phyloP scores from a whole-genome alignment of 805 yeast species.

The Wickerhamiella domercqiae region DNA sequence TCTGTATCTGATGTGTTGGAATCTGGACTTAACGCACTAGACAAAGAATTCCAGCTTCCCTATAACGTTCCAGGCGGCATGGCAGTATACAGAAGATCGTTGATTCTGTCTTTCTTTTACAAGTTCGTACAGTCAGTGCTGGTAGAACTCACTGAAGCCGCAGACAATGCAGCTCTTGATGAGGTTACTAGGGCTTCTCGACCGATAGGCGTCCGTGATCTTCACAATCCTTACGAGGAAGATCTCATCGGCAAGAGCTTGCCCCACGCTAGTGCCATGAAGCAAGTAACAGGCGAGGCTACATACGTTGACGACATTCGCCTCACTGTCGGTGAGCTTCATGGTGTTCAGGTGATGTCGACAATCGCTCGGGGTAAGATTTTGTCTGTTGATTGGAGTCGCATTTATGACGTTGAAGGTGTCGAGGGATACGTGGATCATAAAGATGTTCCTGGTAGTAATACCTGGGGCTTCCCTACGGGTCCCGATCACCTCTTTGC shows the following conservation, averaged over 20 bases:
- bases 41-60: conserved; percentile 27
- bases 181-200: conserved; percentile 25
- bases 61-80: conserved; percentile 36
- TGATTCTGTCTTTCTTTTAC: conserved; percentile 32
- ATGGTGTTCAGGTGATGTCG: conserved; percentile 32
- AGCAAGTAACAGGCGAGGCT: conserved; percentile 36
- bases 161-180: conserved; percentile 21
- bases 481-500: conserved; percentile 33
- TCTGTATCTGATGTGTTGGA: conserved; percentile 8
- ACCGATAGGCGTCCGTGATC: conserved; percentile 28
- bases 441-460: conserved; percentile 27
- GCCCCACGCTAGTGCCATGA: conserved; percentile 32
- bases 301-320: conserved; percentile 32
- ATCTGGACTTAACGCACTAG: conserved; percentile 16
- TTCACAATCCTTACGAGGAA: conserved; percentile 27
- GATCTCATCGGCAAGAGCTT: conserved; percentile 28
- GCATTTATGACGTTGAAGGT: conserved; percentile 27
- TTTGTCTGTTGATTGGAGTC: conserved; percentile 27
- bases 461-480: conserved; percentile 28
- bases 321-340: conserved; percentile 28
- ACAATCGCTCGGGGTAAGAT: conserved; percentile 31
- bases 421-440: conserved; percentile 32
- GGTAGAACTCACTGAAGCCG: conserved; percentile 2
- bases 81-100: conserved; percentile 32
- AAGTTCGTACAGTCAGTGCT: conserved; percentile 28